Conservation (phyloP, 2,329 filamentous ascomycete species). For the Scortechinia acanthostroma region DNA sequence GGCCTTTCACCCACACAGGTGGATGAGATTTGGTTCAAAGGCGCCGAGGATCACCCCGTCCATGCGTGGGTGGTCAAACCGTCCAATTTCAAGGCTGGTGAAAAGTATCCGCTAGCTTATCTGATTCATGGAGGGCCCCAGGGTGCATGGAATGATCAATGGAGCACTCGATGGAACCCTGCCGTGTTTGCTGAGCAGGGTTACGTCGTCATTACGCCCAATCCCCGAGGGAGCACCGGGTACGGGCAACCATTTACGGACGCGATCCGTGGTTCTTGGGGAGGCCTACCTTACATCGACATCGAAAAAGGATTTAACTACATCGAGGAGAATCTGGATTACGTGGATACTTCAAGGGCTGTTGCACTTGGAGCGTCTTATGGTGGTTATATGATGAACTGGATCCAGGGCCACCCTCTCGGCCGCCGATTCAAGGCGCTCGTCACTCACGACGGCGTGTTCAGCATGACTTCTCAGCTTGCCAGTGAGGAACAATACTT, state of each 20-base stretch:
- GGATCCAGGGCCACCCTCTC: constrained; percentile 44
- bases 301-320: constrained; percentile 42
- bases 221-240: constrained; percentile 47
- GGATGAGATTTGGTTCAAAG: constrained; percentile 32
- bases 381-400: constrained; percentile 55
- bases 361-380: constrained; percentile 43
- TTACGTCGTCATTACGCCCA: constrained; percentile 50
- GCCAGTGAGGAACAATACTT: constrained; percentile 13
- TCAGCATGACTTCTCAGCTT: constrained; percentile 17
- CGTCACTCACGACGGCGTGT: constrained; percentile 42
- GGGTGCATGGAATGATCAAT: constrained; percentile 40
- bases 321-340: constrained; percentile 37
- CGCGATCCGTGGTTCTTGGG: constrained; percentile 40
- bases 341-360: constrained; percentile 42
- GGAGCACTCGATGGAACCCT: constrained; percentile 44
- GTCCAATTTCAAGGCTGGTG: not conserved
- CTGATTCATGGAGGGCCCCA: constrained; percentile 44
- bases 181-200: constrained; percentile 52
- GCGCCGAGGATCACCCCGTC: constrained; percentile 29
- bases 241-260: constrained; percentile 47
- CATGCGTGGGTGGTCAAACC: constrained; percentile 16
- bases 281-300: constrained; percentile 43
- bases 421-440: constrained; percentile 47
- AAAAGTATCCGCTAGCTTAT: constrained; percentile 44
- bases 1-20: constrained; percentile 29